Conservation (phyloP, 805 yeast species). For the Kluyveromyces dobzhanskii region DNA sequence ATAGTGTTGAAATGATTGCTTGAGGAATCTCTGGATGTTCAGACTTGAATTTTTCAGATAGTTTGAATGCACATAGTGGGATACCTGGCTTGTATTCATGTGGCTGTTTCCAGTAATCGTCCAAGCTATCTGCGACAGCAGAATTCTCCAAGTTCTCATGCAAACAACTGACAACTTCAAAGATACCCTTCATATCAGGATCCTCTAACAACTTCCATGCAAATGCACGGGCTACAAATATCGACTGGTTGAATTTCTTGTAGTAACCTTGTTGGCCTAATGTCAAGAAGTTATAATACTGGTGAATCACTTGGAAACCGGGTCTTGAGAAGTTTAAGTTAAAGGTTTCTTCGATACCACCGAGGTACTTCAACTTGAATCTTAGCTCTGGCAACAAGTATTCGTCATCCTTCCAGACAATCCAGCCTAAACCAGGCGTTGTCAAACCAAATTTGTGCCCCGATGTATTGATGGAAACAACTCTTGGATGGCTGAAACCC, state of each 20-base stretch:
- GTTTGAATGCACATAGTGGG: slow-evolving; percentile 83
- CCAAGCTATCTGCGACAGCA: slow-evolving; percentile 12
- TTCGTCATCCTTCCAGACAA: slow-evolving; percentile 62
- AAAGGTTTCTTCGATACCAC: slow-evolving; percentile 82
- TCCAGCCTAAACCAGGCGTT: slow-evolving; percentile 91
- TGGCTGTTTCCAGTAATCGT: slow-evolving; percentile 30
- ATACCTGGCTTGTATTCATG: slow-evolving; percentile 60
- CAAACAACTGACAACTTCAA: slow-evolving; percentile 67
- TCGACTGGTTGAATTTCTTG: slow-evolving; percentile 49
- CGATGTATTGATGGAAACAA: slow-evolving; percentile 76
- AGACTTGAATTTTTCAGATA: slow-evolving; percentile 47
- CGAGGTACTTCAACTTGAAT: slow-evolving; percentile 75
- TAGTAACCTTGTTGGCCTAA: slow-evolving; percentile 68
- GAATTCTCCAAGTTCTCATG: slow-evolving; percentile 43
- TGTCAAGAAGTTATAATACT: slow-evolving; percentile 70
- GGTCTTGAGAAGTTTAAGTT: slow-evolving; percentile 87
- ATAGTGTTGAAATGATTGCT: slow-evolving; percentile 56
- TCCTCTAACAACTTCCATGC: slow-evolving; percentile 37
- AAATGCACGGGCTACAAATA: slow-evolving; percentile 64
- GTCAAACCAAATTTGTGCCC: slow-evolving; percentile 92
- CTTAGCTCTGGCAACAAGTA: slow-evolving; percentile 63
- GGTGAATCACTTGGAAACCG: slow-evolving; percentile 84
- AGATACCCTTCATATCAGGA: slow-evolving; percentile 57
- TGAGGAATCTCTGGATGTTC: slow-evolving; percentile 79
- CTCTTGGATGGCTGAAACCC: slow-evolving; percentile 77